Evolutionary conservation across 768 basidiomycete species (phyloP), one percentile per base, ranked within the genome.

Genomic region (Auricularia auricula-judae): DNA sequence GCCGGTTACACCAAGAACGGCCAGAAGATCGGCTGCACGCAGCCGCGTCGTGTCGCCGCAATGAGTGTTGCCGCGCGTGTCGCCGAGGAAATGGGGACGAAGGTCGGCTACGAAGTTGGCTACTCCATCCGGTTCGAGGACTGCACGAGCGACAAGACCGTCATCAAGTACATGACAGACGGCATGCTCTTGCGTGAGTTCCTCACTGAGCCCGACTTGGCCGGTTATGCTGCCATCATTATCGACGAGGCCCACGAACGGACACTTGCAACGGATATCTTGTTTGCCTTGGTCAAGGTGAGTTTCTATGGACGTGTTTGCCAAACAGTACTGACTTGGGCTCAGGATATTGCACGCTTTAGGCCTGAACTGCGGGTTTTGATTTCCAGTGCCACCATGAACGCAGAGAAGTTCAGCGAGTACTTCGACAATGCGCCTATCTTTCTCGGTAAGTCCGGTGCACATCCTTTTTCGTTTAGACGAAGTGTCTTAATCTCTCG

Each of bases 101-200:
- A 98, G 74, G 87, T 99, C 47, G 97, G 97, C 10, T 91, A 95
- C 70, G 96, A 98, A 77, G 97, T 99, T 61, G 97, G 97, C n/a
- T 99, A 99, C 75, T 96, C 95, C 39, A 99, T 99, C 70, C 92
- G 97, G 36, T 99, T 99, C 77, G 97, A 99, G 76, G 97, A 99
- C 75, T 97, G 94, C 74, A 99, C 97, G 21, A 97, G 93, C 78
- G 94, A 98, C 80, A 98, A 97, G 80, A 99, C 97, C 3, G 89
- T 95, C 54, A 80, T 99, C 71, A 98, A 99, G 76, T 99, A 99
- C 76, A 97, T 99, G 97, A 99, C 97, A 54, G 97, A 99, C 72
- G 97, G 97, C 39, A 98, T 99, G 97, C 81, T 99, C 34, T 78
- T 98, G 56, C 84, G 97, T 71, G 94, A 98, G 75, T 98, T 98